Base-by-base conservation (phyloP, 192 early-diverging fungal species). In the Cetraspora pellucida region DNA sequence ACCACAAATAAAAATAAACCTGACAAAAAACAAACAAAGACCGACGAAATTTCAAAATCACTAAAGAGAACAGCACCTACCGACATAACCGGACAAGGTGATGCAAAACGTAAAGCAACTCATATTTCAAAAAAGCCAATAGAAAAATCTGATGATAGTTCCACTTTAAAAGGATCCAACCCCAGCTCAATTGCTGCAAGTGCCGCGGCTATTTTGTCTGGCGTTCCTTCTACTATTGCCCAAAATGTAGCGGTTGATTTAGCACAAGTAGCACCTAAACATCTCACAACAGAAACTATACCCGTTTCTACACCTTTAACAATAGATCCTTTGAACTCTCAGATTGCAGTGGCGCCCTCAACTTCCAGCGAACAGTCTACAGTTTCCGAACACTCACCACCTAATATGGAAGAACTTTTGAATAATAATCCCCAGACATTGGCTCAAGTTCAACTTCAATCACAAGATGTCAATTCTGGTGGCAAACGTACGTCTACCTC, bases 391-490 rank as follows among this genome's bases (percentile, higher is more conserved):
- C 16, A 19, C 31, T 70, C 67, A 14, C 67, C 71, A n/a, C 45
- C 71, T 23, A 43, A 72, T 27, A 58, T 72, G 54, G 52, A 37
- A 57, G 71, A 72, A 23, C 55, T 72, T 57, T 58, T 72, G 55
- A 31, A 23, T 43, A 52, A n/a, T 37, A 37, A 37, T 10, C 68
- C 37, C 16, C 71, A 25, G 70, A 37, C 70, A 54, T 25, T 21
- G 17, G 73, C 45, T 45, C 57, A 60, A 16, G 1, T 58, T 63
- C 57, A 58, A 43, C 17, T 23, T 19, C 57, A 28, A 27, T 19
- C 37, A 28, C 74, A 75, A 25, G 57, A 75, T 19, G 44, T 17
- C 23, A 61, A 28, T 30, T 49, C 74, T 31, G 45, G 61, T 50
- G 45, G 44, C 47, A 75, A 75, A 50, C 74, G 61, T 25, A 47